phyloP scores from a whole-genome alignment of 306 rosid genomes.

The Quercus engelmannii region DNA sequence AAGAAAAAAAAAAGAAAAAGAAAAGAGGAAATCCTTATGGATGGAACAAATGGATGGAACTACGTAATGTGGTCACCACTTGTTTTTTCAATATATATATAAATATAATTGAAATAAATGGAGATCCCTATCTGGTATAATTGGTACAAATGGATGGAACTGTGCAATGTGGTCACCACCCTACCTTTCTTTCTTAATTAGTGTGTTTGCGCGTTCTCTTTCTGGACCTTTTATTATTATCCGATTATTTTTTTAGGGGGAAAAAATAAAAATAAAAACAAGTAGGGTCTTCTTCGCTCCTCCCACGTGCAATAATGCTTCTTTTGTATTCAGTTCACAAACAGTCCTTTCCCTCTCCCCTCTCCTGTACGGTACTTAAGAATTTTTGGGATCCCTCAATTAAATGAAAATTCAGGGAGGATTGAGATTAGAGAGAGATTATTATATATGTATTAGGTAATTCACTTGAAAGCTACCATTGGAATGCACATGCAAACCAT shows the following conservation, averaged over 20 bases:
- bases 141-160: background rate
- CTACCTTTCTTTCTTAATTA: constrained; percentile 22
- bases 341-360: constrained; percentile 5
- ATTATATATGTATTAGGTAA: background rate
- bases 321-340: constrained; percentile 14
- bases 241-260: background rate
- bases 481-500: constrained; percentile 49
- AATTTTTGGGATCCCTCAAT: constrained; percentile 45
- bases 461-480: constrained; percentile 15
- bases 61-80: too few species aligned
- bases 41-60: background rate
- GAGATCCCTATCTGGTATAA: too few species aligned
- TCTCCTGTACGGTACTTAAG: constrained; percentile 42
- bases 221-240: constrained; percentile 8
- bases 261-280: too few species aligned
- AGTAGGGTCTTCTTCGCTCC: constrained; percentile 32
- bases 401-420: background rate
- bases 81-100: too few species aligned
- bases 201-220: constrained; percentile 34
- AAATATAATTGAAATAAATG: too few species aligned
- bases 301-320: constrained; percentile 73
- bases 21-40: background rate
- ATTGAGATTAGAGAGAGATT: background rate
- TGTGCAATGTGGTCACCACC: constrained; percentile 23
- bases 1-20: too few species aligned